Evolutionary conservation across 306 rosid genomes (phyloP), one percentile per base, ranked within the genome.

Genomic region (Castanopsis chinensis): DNA sequence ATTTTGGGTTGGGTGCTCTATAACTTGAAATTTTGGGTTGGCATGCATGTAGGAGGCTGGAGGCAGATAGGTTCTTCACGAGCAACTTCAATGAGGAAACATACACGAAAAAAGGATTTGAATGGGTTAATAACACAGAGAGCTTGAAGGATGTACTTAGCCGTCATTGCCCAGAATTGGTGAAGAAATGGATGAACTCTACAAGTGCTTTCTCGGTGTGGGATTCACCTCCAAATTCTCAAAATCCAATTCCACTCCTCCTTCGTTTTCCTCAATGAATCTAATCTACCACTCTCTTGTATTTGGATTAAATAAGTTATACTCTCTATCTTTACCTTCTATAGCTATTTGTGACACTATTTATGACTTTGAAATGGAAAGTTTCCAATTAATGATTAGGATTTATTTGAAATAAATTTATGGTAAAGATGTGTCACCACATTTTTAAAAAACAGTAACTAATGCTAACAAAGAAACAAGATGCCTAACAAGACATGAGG

Each of bases 121-220:
- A 85, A 54, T 90, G 92, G 94, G 90, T 90, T 17, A 90, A 90
- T 58, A 81, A 71, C 0, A 90, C 90, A 0, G 94, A 90, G 76
- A 88, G 76, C 10, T 6, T 90, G 15, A 90, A 86, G 41, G 94
- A 90, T 14, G 94, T 90, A 1, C 77, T 90, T 2, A 80, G 88
- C 1, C 90, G 90, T 18, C 92, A 90, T 23, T 72, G 84, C 10
- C 94, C 92, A 10, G 85, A 85, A 81, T 84, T 90, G 84, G 83
- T 87, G 18, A 13, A 77, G 0, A 86, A 83, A 45, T 90, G 92
- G 94, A 79, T 90, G 78, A 90, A 88, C 69, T 73, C 82, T 70
- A 80, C 89, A 0, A 90, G 91, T 76, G 90, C 92, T 0, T 90
- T 90, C 69, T 88, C 94, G 2, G 94, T 90, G 23, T 90, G 94